Base-by-base conservation (phyloP, 331 rosid species). In the Quercus phellos region DNA sequence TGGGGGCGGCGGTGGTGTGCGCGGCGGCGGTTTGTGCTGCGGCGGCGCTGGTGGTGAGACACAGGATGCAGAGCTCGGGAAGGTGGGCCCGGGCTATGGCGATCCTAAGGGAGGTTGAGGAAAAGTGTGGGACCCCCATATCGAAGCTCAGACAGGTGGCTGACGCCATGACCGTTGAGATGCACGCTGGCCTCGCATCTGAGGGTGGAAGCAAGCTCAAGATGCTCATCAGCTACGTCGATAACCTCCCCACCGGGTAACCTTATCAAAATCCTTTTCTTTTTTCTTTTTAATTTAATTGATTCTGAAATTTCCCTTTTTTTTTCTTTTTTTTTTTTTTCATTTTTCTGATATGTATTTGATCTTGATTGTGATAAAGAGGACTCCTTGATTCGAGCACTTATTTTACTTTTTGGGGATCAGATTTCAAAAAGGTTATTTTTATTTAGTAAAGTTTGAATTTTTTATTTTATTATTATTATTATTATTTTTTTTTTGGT, bases 211-310 rank as follows among this genome's bases (percentile, higher is more conserved):
- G 94, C 90, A 93, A 90, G 84, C 93, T 96, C 80, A 93, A 96
- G 97, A 96, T 96, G 99, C 78, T 96, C 82, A 96, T 96, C 73
- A 88, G 93, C 87, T 90, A 68, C 78, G 99, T 96, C 2, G 96
- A 96, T 59, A 93, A 96, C 74, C 99, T 93, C 64, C 99, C 99
- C 35, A 84, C 96, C 68, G 99, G 99, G 99, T 96, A 77, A n/a
- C 77, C 73, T 26, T 59, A 79, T 69, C 55, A 55, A 4, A 63
- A 61, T 13, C 11, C n/a, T 24, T 53, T 54, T 55, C 12, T 10
- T 11, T 74, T 21, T 6, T 9, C 4, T 29, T 14, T 26, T n/a
- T 10, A 4, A 21, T 16, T 21, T 30, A 2, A 19, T 55, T 63
- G 14, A 12, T 73, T 46, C 12, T 11, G 53, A 46, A 24, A 5